Evolutionary conservation across 2,329 filamentous ascomycete species (phyloP).

Genomic region (Neopestalotiopsis rosae): DNA sequence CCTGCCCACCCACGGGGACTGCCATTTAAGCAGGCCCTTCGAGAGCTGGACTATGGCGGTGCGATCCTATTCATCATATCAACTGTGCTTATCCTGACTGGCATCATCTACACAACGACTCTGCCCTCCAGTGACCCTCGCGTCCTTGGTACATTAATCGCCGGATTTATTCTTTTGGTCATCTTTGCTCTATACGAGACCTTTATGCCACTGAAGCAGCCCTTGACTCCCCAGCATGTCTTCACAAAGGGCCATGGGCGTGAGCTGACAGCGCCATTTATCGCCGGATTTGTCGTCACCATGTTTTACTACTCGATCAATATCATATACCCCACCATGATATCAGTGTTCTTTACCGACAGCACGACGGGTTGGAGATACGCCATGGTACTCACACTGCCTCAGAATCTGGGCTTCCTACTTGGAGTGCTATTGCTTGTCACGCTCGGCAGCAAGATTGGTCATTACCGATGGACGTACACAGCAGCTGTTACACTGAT

Average conservation of each 20-base stretch:
- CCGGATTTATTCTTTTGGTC: conserved; percentile 40
- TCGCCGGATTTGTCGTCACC: conserved; percentile 50
- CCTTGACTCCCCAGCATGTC: conserved; percentile 48
- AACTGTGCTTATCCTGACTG: conserved; percentile 42
- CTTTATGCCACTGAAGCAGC: conserved; percentile 41
- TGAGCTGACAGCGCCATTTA: conserved; percentile 52
- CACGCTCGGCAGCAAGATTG: conserved; percentile 46
- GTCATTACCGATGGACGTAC: conserved; percentile 53
- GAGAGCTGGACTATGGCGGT: conserved; percentile 45
- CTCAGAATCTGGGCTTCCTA: conserved; percentile 49
- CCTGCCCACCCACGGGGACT: conserved; percentile 39
- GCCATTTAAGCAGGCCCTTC: conserved; percentile 38
- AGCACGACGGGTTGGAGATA: conserved; percentile 39
- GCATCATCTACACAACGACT: conserved; percentile 44
- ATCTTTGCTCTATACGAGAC: conserved; percentile 46
- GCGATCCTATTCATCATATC: conserved; percentile 42
- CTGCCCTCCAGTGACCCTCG: conserved; percentile 40
- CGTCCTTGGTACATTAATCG: conserved; percentile 42
- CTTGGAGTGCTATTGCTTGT: conserved; percentile 47
- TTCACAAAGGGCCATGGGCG: conserved; percentile 50
- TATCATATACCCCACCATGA: conserved; percentile 53
- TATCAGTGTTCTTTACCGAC: conserved; percentile 43
- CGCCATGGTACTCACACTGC: conserved; percentile 43
- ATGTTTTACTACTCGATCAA: conserved; percentile 58
- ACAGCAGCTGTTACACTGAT: conserved; percentile 49